Conservation (phyloP, 1,139 yeast species). For the Yamadazyma kanchanaburiensis region DNA sequence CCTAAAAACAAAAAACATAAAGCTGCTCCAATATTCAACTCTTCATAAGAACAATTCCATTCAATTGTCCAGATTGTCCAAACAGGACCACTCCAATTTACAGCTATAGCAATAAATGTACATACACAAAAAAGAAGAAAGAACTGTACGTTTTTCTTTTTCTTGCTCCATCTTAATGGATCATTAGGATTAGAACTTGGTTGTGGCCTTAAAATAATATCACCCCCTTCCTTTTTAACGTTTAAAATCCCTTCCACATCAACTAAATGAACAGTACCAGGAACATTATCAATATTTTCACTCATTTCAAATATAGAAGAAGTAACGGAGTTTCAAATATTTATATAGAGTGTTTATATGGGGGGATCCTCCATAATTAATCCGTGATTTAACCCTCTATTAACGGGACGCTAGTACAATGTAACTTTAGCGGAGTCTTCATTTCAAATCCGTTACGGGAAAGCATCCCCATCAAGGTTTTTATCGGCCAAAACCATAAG, state of each 20-base stretch:
- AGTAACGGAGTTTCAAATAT: too few relatives aligned
- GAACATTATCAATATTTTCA: too few relatives aligned
- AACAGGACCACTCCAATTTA: slow-evolving; percentile 42
- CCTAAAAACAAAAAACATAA: slow-evolving; percentile 35
- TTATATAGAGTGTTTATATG: too few relatives aligned
- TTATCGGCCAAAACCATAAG: too few relatives aligned
- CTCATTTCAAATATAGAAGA: too few relatives aligned
- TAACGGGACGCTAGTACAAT: too few relatives aligned
- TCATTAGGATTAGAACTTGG: slow-evolving; percentile 38
- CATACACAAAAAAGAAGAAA: slow-evolving; percentile 36
- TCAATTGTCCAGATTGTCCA: slow-evolving; percentile 35
- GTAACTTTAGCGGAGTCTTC: too few relatives aligned
- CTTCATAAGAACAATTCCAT: slow-evolving; percentile 23
- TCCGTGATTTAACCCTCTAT: too few relatives aligned
- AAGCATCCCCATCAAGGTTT: too few relatives aligned
- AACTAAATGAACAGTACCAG: slow-evolving; percentile 61
- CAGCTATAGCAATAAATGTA: slow-evolving; percentile 37
- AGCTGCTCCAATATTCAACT: slow-evolving; percentile 32
- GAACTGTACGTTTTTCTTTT: slow-evolving; percentile 32
- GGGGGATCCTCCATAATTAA: too few relatives aligned
- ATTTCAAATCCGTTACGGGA: too few relatives aligned
- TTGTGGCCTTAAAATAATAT: slow-evolving; percentile 36
- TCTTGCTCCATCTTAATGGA: slow-evolving; percentile 36
- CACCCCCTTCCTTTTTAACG: slow-evolving; percentile 21
- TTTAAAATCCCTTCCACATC: slow-evolving; percentile 40